Conservation (phyloP, 2,329 filamentous ascomycete species). For the Tolypocladium pustulatum region DNA sequence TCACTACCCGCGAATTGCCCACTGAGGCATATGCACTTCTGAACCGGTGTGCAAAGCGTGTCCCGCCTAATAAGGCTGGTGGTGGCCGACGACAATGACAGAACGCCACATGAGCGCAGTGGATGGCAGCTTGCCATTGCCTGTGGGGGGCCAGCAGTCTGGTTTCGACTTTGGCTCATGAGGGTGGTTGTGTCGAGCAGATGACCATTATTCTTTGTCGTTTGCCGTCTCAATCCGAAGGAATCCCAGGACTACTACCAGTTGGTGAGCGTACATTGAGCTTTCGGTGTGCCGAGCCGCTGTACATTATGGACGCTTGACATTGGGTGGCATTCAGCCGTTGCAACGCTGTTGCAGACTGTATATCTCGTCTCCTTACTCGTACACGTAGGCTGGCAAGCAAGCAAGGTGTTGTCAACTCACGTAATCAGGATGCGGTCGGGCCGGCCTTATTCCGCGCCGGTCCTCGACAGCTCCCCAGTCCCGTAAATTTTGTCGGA, state of each 20-base stretch:
- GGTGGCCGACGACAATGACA: background rate
- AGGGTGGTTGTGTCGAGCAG: background rate
- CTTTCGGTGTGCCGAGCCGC: background rate
- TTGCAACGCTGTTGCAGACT: background rate
- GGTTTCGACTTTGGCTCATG: background rate
- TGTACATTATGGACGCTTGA: background rate
- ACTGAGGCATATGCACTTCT: background rate
- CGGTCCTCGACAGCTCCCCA: background rate
- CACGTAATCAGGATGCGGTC: slow-evolving; percentile 2
- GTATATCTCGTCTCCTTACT: background rate
- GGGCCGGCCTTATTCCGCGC: slow-evolving; percentile 10
- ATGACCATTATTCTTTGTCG: background rate
- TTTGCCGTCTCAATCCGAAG: background rate
- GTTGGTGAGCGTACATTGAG: background rate
- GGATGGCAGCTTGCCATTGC: background rate
- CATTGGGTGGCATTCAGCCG: background rate
- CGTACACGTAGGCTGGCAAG: background rate
- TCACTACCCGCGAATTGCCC: background rate
- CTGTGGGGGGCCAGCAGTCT: background rate
- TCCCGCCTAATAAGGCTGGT: background rate
- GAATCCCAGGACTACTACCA: background rate
- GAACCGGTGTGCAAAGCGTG: background rate
- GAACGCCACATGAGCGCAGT: background rate
- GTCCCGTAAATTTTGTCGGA: slow-evolving; percentile 7
- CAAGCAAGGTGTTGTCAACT: too few species aligned